Evolutionary conservation across 177 flowering plant genomes (phyloP).

Genomic region (Vitis hybrid): DNA sequence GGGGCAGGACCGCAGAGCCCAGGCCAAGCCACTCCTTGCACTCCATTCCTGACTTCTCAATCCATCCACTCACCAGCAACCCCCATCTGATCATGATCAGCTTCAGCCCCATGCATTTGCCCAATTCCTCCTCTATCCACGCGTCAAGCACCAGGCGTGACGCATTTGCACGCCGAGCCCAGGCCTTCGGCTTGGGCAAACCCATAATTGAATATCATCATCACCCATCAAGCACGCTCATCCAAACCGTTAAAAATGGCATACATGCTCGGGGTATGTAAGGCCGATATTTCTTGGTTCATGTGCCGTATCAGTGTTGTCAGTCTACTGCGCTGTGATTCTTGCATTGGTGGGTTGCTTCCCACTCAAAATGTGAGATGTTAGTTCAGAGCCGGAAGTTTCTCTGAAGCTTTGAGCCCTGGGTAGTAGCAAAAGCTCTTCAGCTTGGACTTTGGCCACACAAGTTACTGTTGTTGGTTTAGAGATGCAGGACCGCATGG

Average conservation of each 20-base stretch:
- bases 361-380: not conserved
- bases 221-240: constrained; percentile 6
- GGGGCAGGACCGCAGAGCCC: too few relatives aligned
- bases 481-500: constrained; percentile 6
- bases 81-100: too few relatives aligned
- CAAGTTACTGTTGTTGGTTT: constrained; percentile 12
- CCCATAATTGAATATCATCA: not conserved
- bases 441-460: constrained; percentile 47
- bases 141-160: too few relatives aligned
- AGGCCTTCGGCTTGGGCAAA: not conserved
- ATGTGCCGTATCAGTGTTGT: not conserved
- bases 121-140: too few relatives aligned
- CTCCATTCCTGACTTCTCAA: too few relatives aligned
- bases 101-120: too few relatives aligned
- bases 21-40: too few relatives aligned
- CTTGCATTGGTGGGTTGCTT: not conserved
- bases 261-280: not conserved
- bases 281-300: not conserved
- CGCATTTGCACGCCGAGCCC: too few relatives aligned
- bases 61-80: too few relatives aligned
- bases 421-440: constrained; percentile 36
- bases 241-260: constrained; percentile 8
- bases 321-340: not conserved
- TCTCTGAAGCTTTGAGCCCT: constrained; percentile 35
- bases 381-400: constrained; percentile 18